These are phyloP conservation scores for Trichoderma citrinoviride DNA, from an alignment of 2,329 filamentous ascomycete species.

Conservation along the genomic window DNA sequence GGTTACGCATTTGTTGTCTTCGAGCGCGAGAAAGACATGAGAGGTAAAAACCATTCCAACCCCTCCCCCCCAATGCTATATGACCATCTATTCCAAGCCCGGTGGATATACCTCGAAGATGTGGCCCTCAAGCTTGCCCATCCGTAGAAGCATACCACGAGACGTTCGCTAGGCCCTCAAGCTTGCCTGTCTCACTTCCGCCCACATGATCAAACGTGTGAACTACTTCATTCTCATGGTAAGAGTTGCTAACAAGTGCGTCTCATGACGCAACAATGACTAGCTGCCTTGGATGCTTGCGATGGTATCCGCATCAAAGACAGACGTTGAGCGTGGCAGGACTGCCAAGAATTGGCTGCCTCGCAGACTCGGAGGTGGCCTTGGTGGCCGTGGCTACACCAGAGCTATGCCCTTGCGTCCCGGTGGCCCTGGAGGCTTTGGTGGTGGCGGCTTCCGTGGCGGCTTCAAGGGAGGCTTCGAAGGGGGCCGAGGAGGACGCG, in stretches of 20 bases:
- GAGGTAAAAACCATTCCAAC: conserved; percentile 67
- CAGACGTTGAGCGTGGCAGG: conserved; percentile 87
- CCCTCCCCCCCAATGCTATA: conserved; percentile 29
- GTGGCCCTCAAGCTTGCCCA: conserved; percentile 45
- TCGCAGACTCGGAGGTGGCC: conserved; percentile 83
- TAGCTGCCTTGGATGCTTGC: conserved; percentile 83
- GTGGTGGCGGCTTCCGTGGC: conserved; percentile 46
- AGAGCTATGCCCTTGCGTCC: conserved; percentile 73
- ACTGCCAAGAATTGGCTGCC: conserved; percentile 94
- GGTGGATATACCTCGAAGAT: conserved; percentile 30
- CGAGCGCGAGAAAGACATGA: conserved; percentile 97
- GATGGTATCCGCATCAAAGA: conserved; percentile 93
- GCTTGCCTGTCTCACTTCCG: conserved; percentile 49
- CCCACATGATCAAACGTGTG: conserved; percentile 27
- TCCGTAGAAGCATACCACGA: conserved; percentile 43
- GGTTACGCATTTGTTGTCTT: conserved; percentile 98
- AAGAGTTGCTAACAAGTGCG: conserved; percentile 68
- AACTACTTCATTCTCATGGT: conserved; percentile 40
- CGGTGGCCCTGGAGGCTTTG: conserved; percentile 59
- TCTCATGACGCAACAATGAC: conserved; percentile 55
- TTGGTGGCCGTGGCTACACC: conserved; percentile 90
- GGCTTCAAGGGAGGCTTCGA: conserved; percentile 44
- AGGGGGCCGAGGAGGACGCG: conserved; percentile 49
- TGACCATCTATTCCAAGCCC: conserved; percentile 13
- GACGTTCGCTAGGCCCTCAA: conserved; percentile 52